Conservation (phyloP, 2,329 filamentous ascomycete genomes). For the Pestalotiopsis sp. region DNA sequence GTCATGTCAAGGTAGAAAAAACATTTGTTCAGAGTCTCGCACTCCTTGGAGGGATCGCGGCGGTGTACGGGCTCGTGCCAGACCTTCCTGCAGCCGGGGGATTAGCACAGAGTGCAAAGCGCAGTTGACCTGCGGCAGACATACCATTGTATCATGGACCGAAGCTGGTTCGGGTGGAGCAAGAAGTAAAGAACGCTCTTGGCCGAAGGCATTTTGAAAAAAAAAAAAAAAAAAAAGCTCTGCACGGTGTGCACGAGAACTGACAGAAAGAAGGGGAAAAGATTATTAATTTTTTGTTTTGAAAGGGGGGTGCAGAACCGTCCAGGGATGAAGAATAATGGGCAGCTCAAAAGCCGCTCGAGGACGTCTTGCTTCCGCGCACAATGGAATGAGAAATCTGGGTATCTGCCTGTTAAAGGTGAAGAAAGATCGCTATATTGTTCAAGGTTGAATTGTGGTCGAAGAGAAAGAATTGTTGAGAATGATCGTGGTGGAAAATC, state of each 20-base stretch:
- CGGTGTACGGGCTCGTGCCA: constrained; percentile 95
- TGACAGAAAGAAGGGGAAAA: neutral
- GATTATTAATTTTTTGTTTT: neutral
- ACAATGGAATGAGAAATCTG: neutral
- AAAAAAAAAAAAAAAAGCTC: neutral
- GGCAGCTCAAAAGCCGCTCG: neutral
- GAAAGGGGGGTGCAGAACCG: neutral
- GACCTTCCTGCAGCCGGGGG: constrained; percentile 70
- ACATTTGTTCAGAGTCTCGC: constrained; percentile 74
- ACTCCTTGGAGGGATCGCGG: constrained; percentile 76
- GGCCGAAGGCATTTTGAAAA: constrained; percentile 53
- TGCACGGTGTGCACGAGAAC: neutral
- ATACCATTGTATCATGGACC: constrained; percentile 88
- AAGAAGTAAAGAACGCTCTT: constrained; percentile 67
- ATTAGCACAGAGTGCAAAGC: neutral
- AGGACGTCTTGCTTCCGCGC: neutral
- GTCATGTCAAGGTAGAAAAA: constrained; percentile 86
- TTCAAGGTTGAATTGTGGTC: neutral
- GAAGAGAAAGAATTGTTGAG: neutral
- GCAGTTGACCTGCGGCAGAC: constrained; percentile 22
- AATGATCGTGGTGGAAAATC: neutral
- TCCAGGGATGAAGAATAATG: neutral
- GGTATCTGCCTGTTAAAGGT: neutral
- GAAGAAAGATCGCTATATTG: neutral
- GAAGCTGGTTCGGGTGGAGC: constrained; percentile 76